A percentile compares a stretch with the other conserved stretches of the same genome.
Evolutionary conservation across 768 basidiomycete species (phyloP).

Genomic region (Termitomyces sp.): DNA sequence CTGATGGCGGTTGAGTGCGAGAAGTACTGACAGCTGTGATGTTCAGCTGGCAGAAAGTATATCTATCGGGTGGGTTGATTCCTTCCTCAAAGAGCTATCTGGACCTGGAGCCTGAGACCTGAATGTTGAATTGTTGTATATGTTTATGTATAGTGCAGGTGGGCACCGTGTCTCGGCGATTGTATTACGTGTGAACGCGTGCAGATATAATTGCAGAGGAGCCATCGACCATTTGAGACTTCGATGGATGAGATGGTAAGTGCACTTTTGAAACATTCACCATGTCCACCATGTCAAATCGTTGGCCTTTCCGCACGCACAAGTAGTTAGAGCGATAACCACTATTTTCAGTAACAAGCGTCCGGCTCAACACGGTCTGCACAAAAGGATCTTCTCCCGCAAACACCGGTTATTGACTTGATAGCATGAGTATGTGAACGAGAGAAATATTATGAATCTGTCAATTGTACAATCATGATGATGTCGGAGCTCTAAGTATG

Average conservation of each 20-base stretch:
- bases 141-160: too few species aligned
- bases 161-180: slow-evolving; percentile 18
- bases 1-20: neutral
- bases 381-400: neutral
- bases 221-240: slow-evolving; percentile 22
- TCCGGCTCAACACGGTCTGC: too few species aligned
- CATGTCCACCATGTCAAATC: too few species aligned
- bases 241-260: slow-evolving; percentile 18
- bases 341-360: slow-evolving; percentile 1
- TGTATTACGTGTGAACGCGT: slow-evolving; percentile 33
- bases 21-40: too few species aligned
- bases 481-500: too few species aligned
- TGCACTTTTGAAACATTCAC: neutral
- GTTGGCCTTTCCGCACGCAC: too few species aligned
- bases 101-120: neutral
- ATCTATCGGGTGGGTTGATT: neutral
- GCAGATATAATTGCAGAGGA: neutral
- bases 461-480: neutral
- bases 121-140: too few species aligned
- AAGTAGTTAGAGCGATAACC: too few species aligned
- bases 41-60: too few species aligned
- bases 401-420: neutral
- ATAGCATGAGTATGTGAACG: neutral
- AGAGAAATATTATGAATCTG: neutral
- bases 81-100: neutral